Evolutionary conservation across 2,329 filamentous ascomycete species (phyloP).

Genomic region (Waltergamsia citrina): DNA sequence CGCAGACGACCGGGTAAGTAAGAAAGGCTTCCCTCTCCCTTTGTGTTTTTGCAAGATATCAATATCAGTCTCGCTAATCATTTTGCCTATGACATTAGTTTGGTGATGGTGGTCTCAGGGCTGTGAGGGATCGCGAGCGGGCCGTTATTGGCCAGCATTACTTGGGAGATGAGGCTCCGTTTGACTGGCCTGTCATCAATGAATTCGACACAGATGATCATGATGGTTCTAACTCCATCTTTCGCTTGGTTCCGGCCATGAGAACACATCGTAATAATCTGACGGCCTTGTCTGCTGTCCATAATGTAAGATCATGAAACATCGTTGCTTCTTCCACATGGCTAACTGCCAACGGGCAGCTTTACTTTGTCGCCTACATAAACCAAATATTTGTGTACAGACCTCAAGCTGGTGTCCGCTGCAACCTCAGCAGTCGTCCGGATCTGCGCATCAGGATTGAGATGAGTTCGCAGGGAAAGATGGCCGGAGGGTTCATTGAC

Average conservation of each 20-base stretch:
- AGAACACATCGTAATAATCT: conserved; percentile 42
- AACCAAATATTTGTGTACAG: conserved; percentile 48
- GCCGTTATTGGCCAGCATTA: too few relatives aligned
- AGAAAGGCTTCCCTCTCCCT: background rate
- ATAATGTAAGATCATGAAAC: conserved; percentile 32
- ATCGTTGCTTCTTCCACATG: background rate
- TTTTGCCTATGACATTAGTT: too few relatives aligned
- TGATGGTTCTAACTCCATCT: conserved; percentile 14
- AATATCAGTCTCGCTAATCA: too few relatives aligned
- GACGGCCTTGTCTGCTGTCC: conserved; percentile 46
- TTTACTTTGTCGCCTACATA: conserved; percentile 52
- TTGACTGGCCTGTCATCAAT: too few relatives aligned
- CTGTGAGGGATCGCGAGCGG: too few relatives aligned
- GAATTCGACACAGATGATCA: conserved; percentile 12
- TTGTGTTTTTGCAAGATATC: conserved; percentile 1
- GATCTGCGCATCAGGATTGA: conserved; percentile 39
- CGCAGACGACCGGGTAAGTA: conserved; percentile 23
- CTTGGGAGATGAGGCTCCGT: too few relatives aligned
- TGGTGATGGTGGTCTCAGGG: too few relatives aligned
- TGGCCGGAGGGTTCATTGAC: conserved; percentile 45
- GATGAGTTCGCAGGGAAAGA: conserved; percentile 25
- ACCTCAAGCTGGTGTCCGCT: conserved; percentile 34
- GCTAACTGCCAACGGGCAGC: too few relatives aligned
- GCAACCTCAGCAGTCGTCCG: conserved; percentile 33
- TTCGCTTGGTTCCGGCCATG: conserved; percentile 19